Conservation (phyloP, 2,329 filamentous ascomycete species). For the Colletotrichum sp. region DNA sequence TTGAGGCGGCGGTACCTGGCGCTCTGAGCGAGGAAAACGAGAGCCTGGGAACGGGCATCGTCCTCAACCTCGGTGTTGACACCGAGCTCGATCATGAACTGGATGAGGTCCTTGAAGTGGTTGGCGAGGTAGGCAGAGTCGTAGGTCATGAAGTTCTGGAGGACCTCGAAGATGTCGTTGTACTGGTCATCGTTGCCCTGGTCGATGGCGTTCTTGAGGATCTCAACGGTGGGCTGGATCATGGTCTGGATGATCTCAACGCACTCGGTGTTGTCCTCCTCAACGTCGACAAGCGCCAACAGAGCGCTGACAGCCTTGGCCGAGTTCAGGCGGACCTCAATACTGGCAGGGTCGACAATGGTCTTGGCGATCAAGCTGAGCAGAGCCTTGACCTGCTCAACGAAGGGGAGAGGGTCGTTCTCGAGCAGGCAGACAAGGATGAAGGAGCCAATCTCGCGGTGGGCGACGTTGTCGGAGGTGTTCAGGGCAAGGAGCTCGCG, state of each 20-base stretch:
- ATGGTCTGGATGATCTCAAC: slow-evolving; percentile 79
- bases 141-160: slow-evolving; percentile 92
- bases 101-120: slow-evolving; percentile 88
- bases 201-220: slow-evolving; percentile 84
- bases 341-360: slow-evolving; percentile 88
- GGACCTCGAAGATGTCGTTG: slow-evolving; percentile 92
- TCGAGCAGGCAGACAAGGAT: slow-evolving; percentile 93
- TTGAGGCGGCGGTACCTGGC: slow-evolving; percentile 94
- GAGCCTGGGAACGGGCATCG: slow-evolving; percentile 85
- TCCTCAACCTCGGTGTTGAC: slow-evolving; percentile 79
- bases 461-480: slow-evolving; percentile 73
- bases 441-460: slow-evolving; percentile 91
- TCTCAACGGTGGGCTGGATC: slow-evolving; percentile 86
- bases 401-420: slow-evolving; percentile 83
- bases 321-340: slow-evolving; percentile 93
- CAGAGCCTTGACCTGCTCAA: slow-evolving; percentile 78
- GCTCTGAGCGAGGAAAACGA: slow-evolving; percentile 92
- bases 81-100: slow-evolving; percentile 91
- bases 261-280: slow-evolving; percentile 81
- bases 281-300: slow-evolving; percentile 84
- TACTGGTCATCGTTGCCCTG: slow-evolving; percentile 84
- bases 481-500: slow-evolving; percentile 80
- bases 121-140: slow-evolving; percentile 82
- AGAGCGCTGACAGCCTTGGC: slow-evolving; percentile 88
- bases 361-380: slow-evolving; percentile 85